Evolutionary conservation across 306 rosid genomes (phyloP).

Genomic region (Prosopis cineraria): DNA sequence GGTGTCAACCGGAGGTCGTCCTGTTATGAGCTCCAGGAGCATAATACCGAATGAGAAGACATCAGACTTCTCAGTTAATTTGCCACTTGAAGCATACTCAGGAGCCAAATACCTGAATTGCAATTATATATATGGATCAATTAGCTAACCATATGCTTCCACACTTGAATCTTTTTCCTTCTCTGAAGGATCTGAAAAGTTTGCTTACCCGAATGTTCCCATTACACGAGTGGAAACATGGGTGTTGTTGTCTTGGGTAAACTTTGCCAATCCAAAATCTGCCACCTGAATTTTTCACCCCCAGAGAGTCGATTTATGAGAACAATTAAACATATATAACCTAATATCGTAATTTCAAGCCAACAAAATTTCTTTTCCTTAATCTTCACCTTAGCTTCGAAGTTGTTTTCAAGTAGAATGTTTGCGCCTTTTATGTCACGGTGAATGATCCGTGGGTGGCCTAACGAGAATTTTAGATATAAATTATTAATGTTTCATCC

Average conservation of each 20-base stretch:
- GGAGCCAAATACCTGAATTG: constrained; percentile 84
- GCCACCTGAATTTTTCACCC: constrained; percentile 55
- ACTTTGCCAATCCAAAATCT: constrained; percentile 91
- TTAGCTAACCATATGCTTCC: neutral
- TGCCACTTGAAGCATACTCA: constrained; percentile 91
- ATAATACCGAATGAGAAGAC: constrained; percentile 83
- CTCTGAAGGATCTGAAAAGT: neutral
- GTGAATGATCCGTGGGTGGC: constrained; percentile 94
- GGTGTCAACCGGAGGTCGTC: constrained; percentile 58
- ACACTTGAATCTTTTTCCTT: neutral
- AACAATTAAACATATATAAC: neutral
- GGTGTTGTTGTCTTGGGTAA: constrained; percentile 64
- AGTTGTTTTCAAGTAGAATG: constrained; percentile 73
- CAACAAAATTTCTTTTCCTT: constrained; percentile 2
- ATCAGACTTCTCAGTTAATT: constrained; percentile 89
- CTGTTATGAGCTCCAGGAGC: constrained; percentile 78
- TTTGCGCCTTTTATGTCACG: constrained; percentile 86
- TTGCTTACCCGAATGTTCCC: constrained; percentile 89
- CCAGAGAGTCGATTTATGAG: neutral
- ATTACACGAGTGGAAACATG: constrained; percentile 93
- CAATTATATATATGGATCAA: neutral
- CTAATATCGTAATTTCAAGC: neutral
- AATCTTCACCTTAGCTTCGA: constrained; percentile 72
- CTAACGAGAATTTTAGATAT: constrained; percentile 40
- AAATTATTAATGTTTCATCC: neutral